Evolutionary conservation across 768 basidiomycete species (phyloP), one percentile per base, ranked within the genome.

Genomic region (Collybia mongolica): DNA sequence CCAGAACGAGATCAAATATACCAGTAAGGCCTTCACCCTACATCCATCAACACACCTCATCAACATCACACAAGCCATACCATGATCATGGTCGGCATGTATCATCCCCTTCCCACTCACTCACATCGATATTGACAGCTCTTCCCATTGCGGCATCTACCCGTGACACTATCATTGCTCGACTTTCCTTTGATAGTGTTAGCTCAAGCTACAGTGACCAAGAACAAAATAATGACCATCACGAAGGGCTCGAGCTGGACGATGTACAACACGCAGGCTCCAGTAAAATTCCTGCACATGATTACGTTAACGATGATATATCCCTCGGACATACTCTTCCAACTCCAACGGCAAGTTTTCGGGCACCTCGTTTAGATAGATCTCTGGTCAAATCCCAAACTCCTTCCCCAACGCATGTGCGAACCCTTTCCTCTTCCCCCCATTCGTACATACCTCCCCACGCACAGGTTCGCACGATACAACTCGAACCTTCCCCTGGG

Each of bases 161-260:
- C 2, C 70, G 79, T 28, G 79, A 83, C 53, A 76, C 74, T 35
- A 77, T 83, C 43, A 75, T 80, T 18, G 72, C 78, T 6, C 71
- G 81, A 12, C 65, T 83, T 36, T 83, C 81, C 6, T 74, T 81
- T 32, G 81, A 83, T 47, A 76, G 77, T 57, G 61, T 66, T 51
- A 74, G 72, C 55, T 75, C 76, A 7, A 71, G 72, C 48, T 70
- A 68, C 53, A 73, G 69, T 46, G 74, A 75, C 46, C 63, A 65
- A 19, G 67, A 65, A 28, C 64, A 65, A 8, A 66, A 64, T 41
- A 66, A 70, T 45, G 66, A 65, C 35, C 52, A 49, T 15, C 39
- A 37, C 29, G 66, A 68, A 45, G 72, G 72, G 15, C 76, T 79
- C 51, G 77, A 80, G 61, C 62, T 79, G 36, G 65, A 72, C 41